Evolutionary conservation across 108 stramenopile species (phyloP).

Genomic region (Licmophora abbreviata): DNA sequence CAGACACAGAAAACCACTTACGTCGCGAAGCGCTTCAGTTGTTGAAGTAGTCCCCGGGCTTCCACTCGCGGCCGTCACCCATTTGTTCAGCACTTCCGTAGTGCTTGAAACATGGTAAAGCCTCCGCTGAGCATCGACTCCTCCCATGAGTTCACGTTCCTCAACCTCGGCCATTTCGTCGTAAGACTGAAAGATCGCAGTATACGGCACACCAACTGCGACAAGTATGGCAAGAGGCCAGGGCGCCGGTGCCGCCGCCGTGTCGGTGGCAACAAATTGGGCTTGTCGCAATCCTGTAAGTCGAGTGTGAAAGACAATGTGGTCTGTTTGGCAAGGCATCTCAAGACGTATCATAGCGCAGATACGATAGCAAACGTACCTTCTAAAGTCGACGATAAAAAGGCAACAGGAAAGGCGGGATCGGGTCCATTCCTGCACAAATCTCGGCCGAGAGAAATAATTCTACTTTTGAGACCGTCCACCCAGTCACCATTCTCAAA

Average conservation of each 20-base stretch:
- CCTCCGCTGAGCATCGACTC: constrained; percentile 12
- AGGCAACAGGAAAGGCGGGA: constrained; percentile 60
- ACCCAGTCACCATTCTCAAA: constrained; percentile 81
- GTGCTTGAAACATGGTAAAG: constrained; percentile 29
- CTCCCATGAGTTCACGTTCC: constrained; percentile 12
- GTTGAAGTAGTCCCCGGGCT: no score
- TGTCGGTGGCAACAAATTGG: constrained; percentile 13
- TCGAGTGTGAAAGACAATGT: constrained; percentile 7
- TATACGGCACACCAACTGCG: constrained; percentile 53
- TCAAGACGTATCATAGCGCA: background rate
- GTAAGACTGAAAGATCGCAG: constrained; percentile 34
- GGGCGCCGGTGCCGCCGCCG: constrained; percentile 11
- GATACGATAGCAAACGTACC: constrained; percentile 25
- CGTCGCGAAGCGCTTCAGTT: background rate
- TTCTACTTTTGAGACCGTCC: constrained; percentile 28
- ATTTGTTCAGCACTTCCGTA: constrained; percentile 36
- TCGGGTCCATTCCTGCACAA: constrained; percentile 56
- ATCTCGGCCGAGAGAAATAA: constrained; percentile 52
- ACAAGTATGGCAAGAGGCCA: constrained; percentile 62
- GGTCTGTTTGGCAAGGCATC: background rate
- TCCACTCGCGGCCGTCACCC: constrained; percentile 21
- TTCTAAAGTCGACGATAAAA: constrained; percentile 52
- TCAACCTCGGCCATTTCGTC: constrained; percentile 21
- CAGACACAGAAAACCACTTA: background rate
- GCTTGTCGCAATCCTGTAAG: constrained; percentile 36